Base-by-base conservation (phyloP, 352 stramenopile genomes). In the Globisporangium cylindrosporum region DNA sequence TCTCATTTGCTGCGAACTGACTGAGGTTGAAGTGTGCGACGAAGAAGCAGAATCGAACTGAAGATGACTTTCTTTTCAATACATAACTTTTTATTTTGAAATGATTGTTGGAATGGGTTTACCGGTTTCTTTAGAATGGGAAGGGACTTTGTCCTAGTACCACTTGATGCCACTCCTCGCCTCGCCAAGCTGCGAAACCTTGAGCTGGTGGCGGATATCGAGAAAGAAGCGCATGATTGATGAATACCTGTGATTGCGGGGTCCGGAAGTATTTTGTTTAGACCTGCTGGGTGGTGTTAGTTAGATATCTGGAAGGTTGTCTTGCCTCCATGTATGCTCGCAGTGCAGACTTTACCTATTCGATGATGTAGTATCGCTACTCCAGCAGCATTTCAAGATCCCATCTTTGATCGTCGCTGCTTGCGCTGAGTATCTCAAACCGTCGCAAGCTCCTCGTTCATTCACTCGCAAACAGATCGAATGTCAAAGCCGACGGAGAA, bases 401-500 rank as follows among this genome's bases (percentile, higher is more conserved):
- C 10, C 36, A 14, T 41, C 10, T 15, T 41, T 41, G 36, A 41
- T 41, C 10, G 27, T 41, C 34, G 34, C 34, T 41, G 8, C 7
- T 41, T 41, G 34, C 34, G 38, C 41, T 49, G 15, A 49, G 8
- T 49, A 5, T n/a, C 41, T 43, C 29, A 32, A 20, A 22, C 5
- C 1, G 15, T 20, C 15, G 15, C 41, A 20, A 20, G 41, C 41
- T 20, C 6, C 41, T 48, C 41, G 48, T 18, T 73, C 49, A 81
- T n/a, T 79, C 76, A 49, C n/a, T 49, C 43, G 6, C 73, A 82
- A 22, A 86, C 71, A 3, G 81, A 89, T 0, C 82, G 84, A 62
- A 91, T 87, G 71, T 92, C 82, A 54, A 91, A 92, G 25, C 84
- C 84, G 3, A 92, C 84, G 0, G 84, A 92, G 68, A 79, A 93